Percentiles rank a stretch among this genome's conserved stretches.
Evolutionary conservation across 306 rosid genomes (phyloP).

Genomic region (Carpinus fangiana): DNA sequence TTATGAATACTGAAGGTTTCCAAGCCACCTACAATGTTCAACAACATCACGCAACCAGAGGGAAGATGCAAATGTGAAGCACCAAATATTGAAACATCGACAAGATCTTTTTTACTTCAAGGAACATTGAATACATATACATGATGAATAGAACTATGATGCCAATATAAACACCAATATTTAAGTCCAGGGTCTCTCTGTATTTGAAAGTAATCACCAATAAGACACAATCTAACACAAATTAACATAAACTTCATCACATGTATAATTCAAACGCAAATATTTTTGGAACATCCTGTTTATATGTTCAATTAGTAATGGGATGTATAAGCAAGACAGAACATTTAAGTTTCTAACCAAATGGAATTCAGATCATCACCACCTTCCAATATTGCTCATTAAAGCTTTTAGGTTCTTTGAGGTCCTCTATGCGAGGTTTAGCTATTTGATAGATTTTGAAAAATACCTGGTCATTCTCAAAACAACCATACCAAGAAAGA

Average conservation of each 20-base stretch:
- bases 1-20: neutral
- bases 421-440: neutral
- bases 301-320: neutral
- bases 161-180: neutral
- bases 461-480: neutral
- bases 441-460: neutral
- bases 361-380: neutral
- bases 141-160: neutral
- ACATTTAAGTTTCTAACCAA: neutral
- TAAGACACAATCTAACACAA: neutral
- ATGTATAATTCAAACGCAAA: neutral
- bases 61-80: slow-evolving; percentile 3
- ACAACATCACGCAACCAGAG: neutral
- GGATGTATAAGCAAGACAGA: neutral
- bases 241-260: neutral
- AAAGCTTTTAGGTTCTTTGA: neutral
- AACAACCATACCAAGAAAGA: neutral
- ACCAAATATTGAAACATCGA: neutral
- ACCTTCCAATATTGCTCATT: neutral
- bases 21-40: neutral
- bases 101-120: neutral
- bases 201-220: neutral
- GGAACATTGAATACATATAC: slow-evolving; percentile 6
- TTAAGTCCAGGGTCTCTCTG: neutral
- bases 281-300: neutral